phyloP scores from a whole-genome alignment of 208 protist genomes.

The Herpetomonas tarakana region DNA sequence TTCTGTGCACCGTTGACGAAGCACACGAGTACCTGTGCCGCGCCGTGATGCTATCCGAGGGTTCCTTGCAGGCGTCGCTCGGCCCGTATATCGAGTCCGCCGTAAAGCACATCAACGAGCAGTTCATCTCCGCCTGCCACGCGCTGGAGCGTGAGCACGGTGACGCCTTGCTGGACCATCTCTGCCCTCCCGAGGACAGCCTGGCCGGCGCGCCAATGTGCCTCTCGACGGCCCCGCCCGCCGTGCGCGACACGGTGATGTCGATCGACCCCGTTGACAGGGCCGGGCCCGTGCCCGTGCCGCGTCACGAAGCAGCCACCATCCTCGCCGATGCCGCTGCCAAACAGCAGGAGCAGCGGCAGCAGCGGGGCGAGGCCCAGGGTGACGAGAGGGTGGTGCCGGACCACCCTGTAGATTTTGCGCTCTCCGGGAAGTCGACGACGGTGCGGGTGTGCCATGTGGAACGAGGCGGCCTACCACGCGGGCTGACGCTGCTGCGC shows the following conservation, averaged over 20 bases:
- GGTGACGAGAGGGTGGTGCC: neutral
- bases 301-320: constrained; percentile 14
- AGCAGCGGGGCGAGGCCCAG: constrained; percentile 1
- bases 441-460: constrained; percentile 41
- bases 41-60: constrained; percentile 26
- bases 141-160: constrained; percentile 33
- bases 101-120: constrained; percentile 34
- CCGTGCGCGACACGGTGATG: constrained; percentile 11
- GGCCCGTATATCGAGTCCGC: constrained; percentile 33
- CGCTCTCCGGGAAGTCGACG: constrained; percentile 20
- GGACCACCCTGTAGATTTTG: constrained; percentile 21
- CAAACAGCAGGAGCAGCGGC: constrained; percentile 7
- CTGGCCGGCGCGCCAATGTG: constrained; percentile 12
- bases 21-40: constrained; percentile 43
- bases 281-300: constrained; percentile 9
- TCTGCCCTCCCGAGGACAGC: constrained; percentile 15
- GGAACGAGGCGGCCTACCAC: constrained; percentile 39
- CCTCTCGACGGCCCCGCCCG: constrained; percentile 9
- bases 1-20: constrained; percentile 40
- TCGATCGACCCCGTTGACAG: constrained; percentile 15
- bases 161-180: constrained; percentile 15
- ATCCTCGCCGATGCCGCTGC: constrained; percentile 8
- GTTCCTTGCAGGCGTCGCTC: constrained; percentile 26
- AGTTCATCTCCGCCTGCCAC: constrained; percentile 33
- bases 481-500: constrained; percentile 30